Evolutionary conservation across 208 protist genomes (phyloP).

Genomic region (Wallacemonas sp.): DNA sequence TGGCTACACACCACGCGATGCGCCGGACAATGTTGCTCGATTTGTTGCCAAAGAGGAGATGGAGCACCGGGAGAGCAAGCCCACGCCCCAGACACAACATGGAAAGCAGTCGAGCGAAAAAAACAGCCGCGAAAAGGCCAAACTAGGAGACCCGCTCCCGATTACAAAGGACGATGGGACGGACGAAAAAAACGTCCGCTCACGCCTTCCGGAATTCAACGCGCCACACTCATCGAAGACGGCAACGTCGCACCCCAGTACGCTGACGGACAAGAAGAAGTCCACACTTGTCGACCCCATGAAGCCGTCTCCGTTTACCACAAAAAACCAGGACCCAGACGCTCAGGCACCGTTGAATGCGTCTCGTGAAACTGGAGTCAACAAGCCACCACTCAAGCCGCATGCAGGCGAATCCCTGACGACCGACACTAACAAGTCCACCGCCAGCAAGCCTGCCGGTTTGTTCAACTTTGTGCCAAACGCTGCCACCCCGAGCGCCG

Average conservation of each 20-base stretch:
- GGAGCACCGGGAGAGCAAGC: neutral
- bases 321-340: no score
- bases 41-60: slow-evolving; percentile 4
- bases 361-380: no score
- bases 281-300: neutral
- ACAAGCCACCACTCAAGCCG: neutral
- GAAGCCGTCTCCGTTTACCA: neutral
- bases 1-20: slow-evolving; percentile 31
- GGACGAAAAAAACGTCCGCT: no score
- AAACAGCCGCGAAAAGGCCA: neutral
- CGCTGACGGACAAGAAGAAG: no score
- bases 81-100: no score
- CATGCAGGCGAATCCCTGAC: neutral
- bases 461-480: neutral
- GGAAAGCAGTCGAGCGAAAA: no score
- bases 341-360: neutral
- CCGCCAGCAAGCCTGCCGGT: neutral
- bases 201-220: no score
- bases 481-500: neutral
- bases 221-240: no score
- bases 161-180: neutral
- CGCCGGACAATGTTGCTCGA: neutral
- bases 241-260: no score
- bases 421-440: neutral
- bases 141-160: neutral